Conservation (phyloP, 257 asterid genomes). For the Agastache rugosa region DNA sequence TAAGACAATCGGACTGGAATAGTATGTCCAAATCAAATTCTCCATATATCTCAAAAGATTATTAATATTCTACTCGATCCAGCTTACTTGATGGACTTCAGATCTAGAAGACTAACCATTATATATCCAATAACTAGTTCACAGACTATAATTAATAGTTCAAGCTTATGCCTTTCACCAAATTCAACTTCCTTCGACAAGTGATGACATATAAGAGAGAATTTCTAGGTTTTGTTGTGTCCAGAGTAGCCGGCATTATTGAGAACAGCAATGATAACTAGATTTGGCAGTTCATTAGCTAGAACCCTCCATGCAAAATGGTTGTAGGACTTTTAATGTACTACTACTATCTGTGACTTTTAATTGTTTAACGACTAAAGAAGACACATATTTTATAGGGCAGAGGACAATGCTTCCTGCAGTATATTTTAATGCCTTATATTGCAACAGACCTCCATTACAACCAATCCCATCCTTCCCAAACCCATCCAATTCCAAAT, state of each 20-base stretch:
- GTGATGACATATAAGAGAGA: background rate
- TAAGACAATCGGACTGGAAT: background rate
- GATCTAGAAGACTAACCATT: conserved; percentile 8
- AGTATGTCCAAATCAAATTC: conserved; percentile 2
- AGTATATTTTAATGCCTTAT: background rate
- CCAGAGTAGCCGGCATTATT: conserved; percentile 1
- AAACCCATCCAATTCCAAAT: background rate
- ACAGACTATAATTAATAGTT: background rate
- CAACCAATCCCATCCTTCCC: background rate
- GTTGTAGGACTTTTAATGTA: background rate
- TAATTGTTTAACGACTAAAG: background rate
- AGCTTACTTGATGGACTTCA: conserved; percentile 16
- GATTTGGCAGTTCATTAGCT: background rate
- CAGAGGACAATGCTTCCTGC: conserved; percentile 1
- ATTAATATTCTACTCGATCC: background rate
- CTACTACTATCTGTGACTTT: background rate
- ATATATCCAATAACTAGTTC: conserved; percentile 12
- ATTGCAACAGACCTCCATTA: background rate
- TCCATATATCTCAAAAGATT: background rate
- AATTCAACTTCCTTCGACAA: background rate
- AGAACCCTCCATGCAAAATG: background rate
- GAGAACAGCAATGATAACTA: background rate
- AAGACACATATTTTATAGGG: background rate
- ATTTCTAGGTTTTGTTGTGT: background rate
- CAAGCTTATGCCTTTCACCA: background rate